Conservation (phyloP, 441 rosid species). For the Erodium trifolium region DNA sequence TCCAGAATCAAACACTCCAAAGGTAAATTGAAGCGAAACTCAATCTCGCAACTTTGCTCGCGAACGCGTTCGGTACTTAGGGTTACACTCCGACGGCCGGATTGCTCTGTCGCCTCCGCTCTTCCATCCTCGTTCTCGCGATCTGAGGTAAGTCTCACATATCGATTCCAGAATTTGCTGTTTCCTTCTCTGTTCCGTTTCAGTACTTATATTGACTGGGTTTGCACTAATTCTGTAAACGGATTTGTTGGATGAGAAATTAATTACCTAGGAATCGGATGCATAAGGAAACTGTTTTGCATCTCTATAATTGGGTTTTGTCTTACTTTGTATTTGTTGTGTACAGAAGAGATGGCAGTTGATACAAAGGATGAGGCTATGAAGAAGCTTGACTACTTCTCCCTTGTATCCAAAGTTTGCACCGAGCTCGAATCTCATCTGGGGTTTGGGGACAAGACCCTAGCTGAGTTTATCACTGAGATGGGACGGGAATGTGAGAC, state of each 20-base stretch:
- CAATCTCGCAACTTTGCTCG: too few species aligned
- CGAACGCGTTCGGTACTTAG: too few species aligned
- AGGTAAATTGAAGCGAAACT: too few species aligned
- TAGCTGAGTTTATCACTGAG: slow-evolving; percentile 69
- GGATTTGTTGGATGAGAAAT: background rate
- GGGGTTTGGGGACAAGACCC: slow-evolving; percentile 53
- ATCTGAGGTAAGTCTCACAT: background rate
- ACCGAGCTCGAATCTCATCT: slow-evolving; percentile 65
- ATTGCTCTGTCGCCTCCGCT: background rate
- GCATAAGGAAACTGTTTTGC: background rate
- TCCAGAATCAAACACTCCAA: too few species aligned
- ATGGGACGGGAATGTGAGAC: slow-evolving; percentile 42
- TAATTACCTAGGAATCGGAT: background rate
- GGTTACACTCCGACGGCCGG: background rate
- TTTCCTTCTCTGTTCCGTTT: too few species aligned
- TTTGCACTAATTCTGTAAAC: background rate
- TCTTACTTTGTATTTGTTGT: background rate
- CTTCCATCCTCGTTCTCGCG: background rate
- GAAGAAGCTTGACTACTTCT: slow-evolving; percentile 51
- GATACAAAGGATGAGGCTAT: slow-evolving; percentile 30
- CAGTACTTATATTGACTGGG: too few species aligned
- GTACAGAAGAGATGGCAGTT: slow-evolving; percentile 12
- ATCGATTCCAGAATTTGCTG: background rate
- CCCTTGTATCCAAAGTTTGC: slow-evolving; percentile 76
- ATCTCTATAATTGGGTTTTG: too few species aligned